A percentile compares a stretch with the other conserved stretches of the same genome.
phyloP scores from a whole-genome alignment of 202 grass and related monocot genomes.

The Bolboschoenoplectus hybrid region DNA sequence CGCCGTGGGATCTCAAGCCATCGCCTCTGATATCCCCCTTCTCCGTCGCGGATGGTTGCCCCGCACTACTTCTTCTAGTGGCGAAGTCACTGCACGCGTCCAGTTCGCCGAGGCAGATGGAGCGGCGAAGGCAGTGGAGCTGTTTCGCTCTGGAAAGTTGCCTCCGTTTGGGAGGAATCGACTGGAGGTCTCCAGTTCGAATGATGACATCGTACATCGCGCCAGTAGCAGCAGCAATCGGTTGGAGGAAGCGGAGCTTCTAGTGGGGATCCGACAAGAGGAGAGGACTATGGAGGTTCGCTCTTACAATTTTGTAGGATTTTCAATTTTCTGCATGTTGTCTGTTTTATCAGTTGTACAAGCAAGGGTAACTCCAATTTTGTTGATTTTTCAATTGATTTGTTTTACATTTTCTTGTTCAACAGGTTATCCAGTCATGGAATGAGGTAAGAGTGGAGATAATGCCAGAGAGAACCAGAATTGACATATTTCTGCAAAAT shows the following conservation, averaged over 20 bases:
- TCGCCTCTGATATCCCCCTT: slow-evolving; percentile 70
- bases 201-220: slow-evolving; percentile 69
- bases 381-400: neutral
- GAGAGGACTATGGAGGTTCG: slow-evolving; percentile 51
- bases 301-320: neutral
- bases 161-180: slow-evolving; percentile 60
- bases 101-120: slow-evolving; percentile 62
- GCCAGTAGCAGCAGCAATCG: slow-evolving; percentile 56
- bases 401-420: neutral
- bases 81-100: slow-evolving; percentile 49
- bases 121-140: slow-evolving; percentile 43
- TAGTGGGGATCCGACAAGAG: slow-evolving; percentile 55
- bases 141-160: slow-evolving; percentile 54
- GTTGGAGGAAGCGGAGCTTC: slow-evolving; percentile 43
- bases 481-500: slow-evolving; percentile 72
- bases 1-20: slow-evolving; percentile 53
- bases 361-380: neutral
- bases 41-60: slow-evolving; percentile 69
- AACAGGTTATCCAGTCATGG: slow-evolving; percentile 50
- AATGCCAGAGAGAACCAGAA: slow-evolving; percentile 60
- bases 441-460: slow-evolving; percentile 73
- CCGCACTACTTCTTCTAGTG: slow-evolving; percentile 31
- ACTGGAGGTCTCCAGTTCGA: slow-evolving; percentile 51
- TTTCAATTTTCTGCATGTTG: neutral
- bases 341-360: neutral